A percentile compares a stretch with the other conserved stretches of the same genome.
These are phyloP conservation scores for Triglochin maritima DNA, from an alignment of 106 monocot genomes.

Conservation along the genomic window DNA sequence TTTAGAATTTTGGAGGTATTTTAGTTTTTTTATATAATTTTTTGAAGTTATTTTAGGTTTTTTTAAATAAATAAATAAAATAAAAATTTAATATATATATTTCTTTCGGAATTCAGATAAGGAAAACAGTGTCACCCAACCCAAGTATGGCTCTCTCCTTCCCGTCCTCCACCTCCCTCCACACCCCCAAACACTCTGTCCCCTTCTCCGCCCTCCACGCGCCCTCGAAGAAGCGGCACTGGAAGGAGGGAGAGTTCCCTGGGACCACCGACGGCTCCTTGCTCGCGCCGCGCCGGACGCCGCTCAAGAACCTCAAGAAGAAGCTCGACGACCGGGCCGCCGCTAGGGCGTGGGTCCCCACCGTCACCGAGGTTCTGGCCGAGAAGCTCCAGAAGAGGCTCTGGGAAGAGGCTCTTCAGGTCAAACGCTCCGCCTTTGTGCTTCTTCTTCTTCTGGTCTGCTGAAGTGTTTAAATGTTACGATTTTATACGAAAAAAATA, in stretches of 20 bases:
- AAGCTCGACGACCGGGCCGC: constrained; percentile 33
- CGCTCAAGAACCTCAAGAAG: constrained; percentile 71
- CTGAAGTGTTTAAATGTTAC: too few relatives aligned
- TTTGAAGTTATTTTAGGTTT: too few relatives aligned
- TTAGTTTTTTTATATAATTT: too few relatives aligned
- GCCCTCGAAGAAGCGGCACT: constrained; percentile 53
- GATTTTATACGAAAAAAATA: too few relatives aligned
- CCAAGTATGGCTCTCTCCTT: background rate
- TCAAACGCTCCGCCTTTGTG: background rate
- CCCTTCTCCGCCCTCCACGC: background rate
- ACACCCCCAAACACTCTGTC: background rate
- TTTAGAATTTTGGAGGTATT: too few relatives aligned
- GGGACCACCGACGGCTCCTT: constrained; percentile 25
- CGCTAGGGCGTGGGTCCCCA: constrained; percentile 65
- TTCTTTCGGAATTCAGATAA: too few relatives aligned
- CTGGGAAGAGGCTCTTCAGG: constrained; percentile 72
- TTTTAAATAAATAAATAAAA: too few relatives aligned
- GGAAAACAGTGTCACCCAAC: too few relatives aligned
- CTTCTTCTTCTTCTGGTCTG: background rate
- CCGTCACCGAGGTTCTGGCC: constrained; percentile 65
- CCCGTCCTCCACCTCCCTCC: background rate
- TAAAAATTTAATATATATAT: too few relatives aligned
- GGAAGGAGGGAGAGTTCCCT: constrained; percentile 86
- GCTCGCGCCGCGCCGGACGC: constrained; percentile 16
- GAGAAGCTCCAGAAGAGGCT: constrained; percentile 62